A percentile compares a stretch with the other conserved stretches of the same genome.
phyloP scores from a whole-genome alignment of 257 asterid genomes.

The Solanum paucissectum region DNA sequence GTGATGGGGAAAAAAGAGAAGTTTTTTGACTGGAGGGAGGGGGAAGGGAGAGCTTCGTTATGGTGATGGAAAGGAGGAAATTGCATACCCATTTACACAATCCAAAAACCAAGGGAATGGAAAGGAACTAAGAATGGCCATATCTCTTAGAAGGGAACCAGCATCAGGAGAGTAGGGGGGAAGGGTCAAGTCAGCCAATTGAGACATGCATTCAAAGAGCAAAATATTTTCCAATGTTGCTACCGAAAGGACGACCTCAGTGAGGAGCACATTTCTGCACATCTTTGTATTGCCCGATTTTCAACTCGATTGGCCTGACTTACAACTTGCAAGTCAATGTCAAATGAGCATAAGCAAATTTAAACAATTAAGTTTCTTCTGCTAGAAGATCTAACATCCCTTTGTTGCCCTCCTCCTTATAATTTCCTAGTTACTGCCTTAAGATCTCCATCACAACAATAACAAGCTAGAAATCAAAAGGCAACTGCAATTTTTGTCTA shows the following conservation, averaged over 20 bases:
- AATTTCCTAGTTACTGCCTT: neutral
- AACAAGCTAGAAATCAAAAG: neutral
- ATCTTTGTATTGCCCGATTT: neutral
- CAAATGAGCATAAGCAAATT: neutral
- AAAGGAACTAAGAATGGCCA: neutral
- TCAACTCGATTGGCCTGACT: neutral
- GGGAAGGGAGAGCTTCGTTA: neutral
- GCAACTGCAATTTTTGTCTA: neutral
- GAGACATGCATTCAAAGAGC: neutral
- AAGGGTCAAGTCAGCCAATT: neutral
- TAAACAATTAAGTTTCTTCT: neutral
- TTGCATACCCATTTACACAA: neutral
- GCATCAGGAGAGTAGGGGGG: neutral
- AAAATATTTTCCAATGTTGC: neutral
- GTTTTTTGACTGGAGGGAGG: neutral
- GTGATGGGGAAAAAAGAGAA: neutral
- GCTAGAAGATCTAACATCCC: neutral
- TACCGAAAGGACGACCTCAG: neutral
- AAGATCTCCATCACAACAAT: neutral
- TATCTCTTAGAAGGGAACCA: neutral
- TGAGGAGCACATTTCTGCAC: neutral
- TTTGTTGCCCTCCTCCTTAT: neutral
- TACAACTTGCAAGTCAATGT: neutral
- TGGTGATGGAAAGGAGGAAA: neutral
- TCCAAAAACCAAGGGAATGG: neutral